These are phyloP conservation scores for Dispira parvispora DNA, from an alignment of 192 early-diverging fungal genomes.

Conservation along the genomic window DNA sequence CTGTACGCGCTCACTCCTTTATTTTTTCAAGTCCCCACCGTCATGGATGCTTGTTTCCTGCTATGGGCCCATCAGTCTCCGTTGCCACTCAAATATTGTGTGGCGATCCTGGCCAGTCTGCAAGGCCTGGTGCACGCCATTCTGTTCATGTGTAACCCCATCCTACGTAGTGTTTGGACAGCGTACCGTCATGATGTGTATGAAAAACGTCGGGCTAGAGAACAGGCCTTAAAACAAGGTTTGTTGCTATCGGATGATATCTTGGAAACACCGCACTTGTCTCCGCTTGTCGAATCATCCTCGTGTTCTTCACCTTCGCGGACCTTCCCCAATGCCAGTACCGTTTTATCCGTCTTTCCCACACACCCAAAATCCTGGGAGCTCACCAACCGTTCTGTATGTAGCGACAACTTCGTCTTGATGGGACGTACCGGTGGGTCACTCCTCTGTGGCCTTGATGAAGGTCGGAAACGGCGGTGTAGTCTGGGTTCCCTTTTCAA, in stretches of 20 bases:
- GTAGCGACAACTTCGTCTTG: no score
- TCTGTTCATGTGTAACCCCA: not conserved
- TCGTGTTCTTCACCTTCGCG: no score
- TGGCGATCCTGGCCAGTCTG: not conserved
- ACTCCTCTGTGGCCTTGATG: not conserved
- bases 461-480: no score
- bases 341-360: no score
- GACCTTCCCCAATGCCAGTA: not conserved
- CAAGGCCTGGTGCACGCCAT: not conserved
- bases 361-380: no score
- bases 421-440: not conserved
- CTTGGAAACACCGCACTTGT: not conserved
- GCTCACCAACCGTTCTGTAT: no score
- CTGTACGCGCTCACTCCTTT: not conserved
- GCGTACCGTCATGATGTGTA: slow-evolving; percentile 3
- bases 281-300: no score
- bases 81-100: not conserved
- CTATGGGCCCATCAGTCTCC: not conserved
- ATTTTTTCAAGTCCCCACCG: not conserved
- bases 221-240: not conserved
- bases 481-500: no score
- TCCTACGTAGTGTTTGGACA: not conserved
- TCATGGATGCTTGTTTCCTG: not conserved
- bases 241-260: not conserved
- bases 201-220: not conserved